Evolutionary conservation across 2,329 filamentous ascomycete genomes (phyloP), one percentile per base, ranked within the genome.

Genomic region (Dactylellina parvicollis): DNA sequence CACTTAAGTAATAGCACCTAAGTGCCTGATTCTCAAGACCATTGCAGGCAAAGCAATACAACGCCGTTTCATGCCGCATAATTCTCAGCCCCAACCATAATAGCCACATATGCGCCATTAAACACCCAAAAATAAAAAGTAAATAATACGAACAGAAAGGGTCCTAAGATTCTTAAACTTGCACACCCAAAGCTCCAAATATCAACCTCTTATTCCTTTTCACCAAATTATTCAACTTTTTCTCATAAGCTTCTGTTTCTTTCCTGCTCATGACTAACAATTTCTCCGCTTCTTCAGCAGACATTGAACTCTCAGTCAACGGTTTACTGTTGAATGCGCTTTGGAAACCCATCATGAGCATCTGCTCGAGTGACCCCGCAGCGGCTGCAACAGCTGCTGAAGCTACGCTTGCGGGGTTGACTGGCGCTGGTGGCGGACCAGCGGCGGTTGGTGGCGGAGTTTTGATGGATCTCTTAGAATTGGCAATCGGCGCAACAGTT

Each of bases 161-260:
- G n/a, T n/a, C n/a, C n/a, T n/a, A n/a, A n/a, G n/a, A n/a, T n/a
- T n/a, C 5, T 16, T 46, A 67, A 44, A 52, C 52, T 14, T 67
- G 52, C 28, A 67, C 28, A 3, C 61, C 60, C 28, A 74, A 57
- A 20, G 66, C 61, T 28, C 71, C 61, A 62, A 72, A 75, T 47
- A 75, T 73, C 47, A 71, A 44, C 9, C 65, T 40, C 38, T 67
- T 81, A 78, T 90, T 90, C 79, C 85, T 85, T 80, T 85, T 86
- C 62, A 89, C 84, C 18, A 88, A 78, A 44, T 84, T 82, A 78
- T 86, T 86, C 62, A 90, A 79, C 46, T 82, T 85, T 82, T 87
- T 89, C 80, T 89, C 87, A 28, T 88, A 79, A 77, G 83, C 85
- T 75, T 89, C 87, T 4, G 85, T 85, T 79, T 90, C 88, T 78